Evolutionary conservation across 257 asterid genomes (phyloP), one percentile per base, ranked within the genome.

Genomic region (Plantago major): DNA sequence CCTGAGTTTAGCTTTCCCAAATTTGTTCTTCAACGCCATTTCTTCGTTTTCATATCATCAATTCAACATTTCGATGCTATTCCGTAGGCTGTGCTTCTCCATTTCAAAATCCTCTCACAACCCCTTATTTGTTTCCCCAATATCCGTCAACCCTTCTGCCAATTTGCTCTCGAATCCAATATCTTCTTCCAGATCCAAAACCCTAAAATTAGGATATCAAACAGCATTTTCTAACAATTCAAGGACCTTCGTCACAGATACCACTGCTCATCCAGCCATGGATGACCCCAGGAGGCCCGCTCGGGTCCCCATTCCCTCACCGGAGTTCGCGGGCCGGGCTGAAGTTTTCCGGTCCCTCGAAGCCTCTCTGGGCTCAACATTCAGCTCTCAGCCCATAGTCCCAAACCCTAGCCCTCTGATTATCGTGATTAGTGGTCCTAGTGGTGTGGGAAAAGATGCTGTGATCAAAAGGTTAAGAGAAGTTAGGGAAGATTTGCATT

Each of bases 401-500:
- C 87, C 97, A 3, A 71, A 75, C 28, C 85, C 96, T 40, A 79
- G 70, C 52, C 97, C 97, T 57, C 77, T 89, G 66, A 80, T 92
- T 44, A 76, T 89, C 12, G 99, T 92, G 62, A 74, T 92, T 55
- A 89, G 97, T 46, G 97, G 97, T 12, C 97, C 99, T 1, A 89
- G 97, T 66, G 99, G 99, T 37, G 99, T 86, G 11, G 97, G 99
- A 11, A 92, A 92, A 63, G 99, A 89, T 71, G 85, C 95, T 2
- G 97, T 89, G 46, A 89, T 89, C 11, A 92, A 79, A 64, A 76
- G 84, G 48, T 70, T 89, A 78, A 80, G 85, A 57, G 96, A 92
- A 79, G 79, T 74, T 26, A 80, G 94, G 72, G 81, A 83, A 49
- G 78, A 75, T 60, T 65, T 92, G 70, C 97, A 92, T 79, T 92